Base-by-base conservation (phyloP, 257 asterid species). In the Salvia splendens region DNA sequence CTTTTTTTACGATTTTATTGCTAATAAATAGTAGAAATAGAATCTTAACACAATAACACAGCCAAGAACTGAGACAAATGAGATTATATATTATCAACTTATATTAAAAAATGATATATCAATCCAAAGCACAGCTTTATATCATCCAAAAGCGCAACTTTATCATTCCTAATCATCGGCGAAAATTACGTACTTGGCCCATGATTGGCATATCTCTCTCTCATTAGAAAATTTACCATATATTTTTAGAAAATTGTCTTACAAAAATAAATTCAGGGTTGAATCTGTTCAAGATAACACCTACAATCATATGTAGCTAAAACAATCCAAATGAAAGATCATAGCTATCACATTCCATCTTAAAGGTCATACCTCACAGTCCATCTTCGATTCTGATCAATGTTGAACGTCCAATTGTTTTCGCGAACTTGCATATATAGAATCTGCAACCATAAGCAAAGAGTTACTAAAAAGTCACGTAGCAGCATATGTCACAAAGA, bases 321-420 rank as follows among this genome's bases (percentile, higher is more conserved):
- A 16, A 46, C 61, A 65, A 52, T 61, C 50, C 50, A 53, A 15
- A 43, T 65, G 65, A 35, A 61, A 24, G 47, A 68, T 65, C 50
- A 55, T 49, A 28, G 59, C 52, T 15, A 72, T 59, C 64, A 15
- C 12, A 52, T 51, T 69, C 68, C 32, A 4, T 3, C 65, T 86
- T 85, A 88, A 58, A 88, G 78, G 78, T 76, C 73, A 54, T 86
- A 91, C 73, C 86, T 82, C 64, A 91, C 79, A 61, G 84, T 84
- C 98, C 96, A 91, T 73, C 79, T 82, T 32, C 96, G 80, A 15
- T 77, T 73, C 38, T 66, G 75, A 70, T 88, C 87, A 1, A 83
- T 75, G 70, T 85, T 87, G 35, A 88, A 66, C 2, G 98, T 86
- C 95, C 96, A 91, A 67, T 88, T 91, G 69, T 87, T 87, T 84